Base-by-base conservation (phyloP, 441 rosid genomes). In the Gossypium laxum region DNA sequence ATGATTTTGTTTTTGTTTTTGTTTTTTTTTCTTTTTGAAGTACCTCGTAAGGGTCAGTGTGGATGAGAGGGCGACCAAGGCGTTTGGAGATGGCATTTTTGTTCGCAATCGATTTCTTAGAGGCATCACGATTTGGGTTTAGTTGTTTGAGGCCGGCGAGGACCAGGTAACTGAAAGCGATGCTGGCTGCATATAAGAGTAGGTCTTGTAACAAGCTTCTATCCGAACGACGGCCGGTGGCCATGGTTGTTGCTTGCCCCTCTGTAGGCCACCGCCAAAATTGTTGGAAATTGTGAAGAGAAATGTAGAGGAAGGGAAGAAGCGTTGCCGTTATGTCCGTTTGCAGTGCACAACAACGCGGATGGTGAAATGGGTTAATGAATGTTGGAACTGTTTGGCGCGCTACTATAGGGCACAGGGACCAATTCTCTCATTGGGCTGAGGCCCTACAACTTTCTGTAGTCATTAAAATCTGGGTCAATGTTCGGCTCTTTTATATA, bases 11-110 rank as follows among this genome's bases (percentile, higher is more conserved):
- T 45, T 45, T 41, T 2, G 1, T n/a, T 7, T 5, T 41, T 10
- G 14, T 14, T 1, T 22, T 22, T 0, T 22, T 2, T 7, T 48
- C 0, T 7, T 67, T 4, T 67, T 50, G 4, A 24, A 0, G 67
- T 24, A 83, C 98, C 96, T 92, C 96, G 65, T 91, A 89, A n/a
- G 91, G 88, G 74, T 83, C 86, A 79, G 98, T 89, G 18, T 88
- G 79, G 62, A 92, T 45, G 14, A 92, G 86, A 73, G 93, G 93
- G 26, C 97, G 97, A 74, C 97, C 98, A 43, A 92, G 77, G 57
- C 96, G 91, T 75, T 91, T 87, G 67, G 92, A 82, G 71, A 92
- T 86, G 74, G 87, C 92, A 58, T 92, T 92, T 83, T 87, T 92
- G 73, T 86, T 88, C 73, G 89, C 91, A 43, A 88, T 86, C 15